A percentile compares a stretch with the other conserved stretches of the same genome.
These are phyloP conservation scores for Huntiella moniliformis DNA, from an alignment of 2,329 filamentous ascomycete genomes.

Conservation along the genomic window DNA sequence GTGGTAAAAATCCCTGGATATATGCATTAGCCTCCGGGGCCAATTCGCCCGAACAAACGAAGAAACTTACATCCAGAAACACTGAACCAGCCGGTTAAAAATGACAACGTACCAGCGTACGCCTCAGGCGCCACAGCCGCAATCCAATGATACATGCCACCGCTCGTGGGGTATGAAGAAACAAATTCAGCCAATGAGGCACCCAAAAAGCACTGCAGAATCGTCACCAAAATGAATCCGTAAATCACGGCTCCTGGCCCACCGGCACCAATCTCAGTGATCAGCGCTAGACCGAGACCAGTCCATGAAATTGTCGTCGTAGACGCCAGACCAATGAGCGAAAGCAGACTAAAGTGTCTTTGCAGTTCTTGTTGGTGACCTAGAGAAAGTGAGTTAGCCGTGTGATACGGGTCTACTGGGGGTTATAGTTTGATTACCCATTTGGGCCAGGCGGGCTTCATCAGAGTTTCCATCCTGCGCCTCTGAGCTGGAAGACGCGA, in stretches of 20 bases:
- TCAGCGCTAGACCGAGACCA: conserved; percentile 25
- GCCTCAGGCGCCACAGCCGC: conserved; percentile 24
- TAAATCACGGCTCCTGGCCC: conserved; percentile 31
- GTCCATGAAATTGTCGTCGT: conserved; percentile 33
- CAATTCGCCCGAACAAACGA: not conserved
- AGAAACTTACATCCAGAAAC: conserved; percentile 10
- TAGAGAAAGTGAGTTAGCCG: conserved; percentile 8
- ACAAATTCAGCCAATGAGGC: conserved; percentile 29
- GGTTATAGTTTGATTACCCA: conserved; percentile 18
- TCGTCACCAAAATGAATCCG: conserved; percentile 28
- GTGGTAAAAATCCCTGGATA: conserved; percentile 23
- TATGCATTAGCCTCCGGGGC: not conserved
- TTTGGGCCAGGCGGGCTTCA: conserved; percentile 24
- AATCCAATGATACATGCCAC: conserved; percentile 34
- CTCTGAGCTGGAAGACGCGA: conserved; percentile 3
- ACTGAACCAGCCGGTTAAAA: conserved; percentile 11
- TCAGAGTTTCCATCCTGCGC: conserved; percentile 17
- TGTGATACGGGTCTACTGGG: not conserved
- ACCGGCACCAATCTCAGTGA: conserved; percentile 28
- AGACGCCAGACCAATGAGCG: conserved; percentile 28
- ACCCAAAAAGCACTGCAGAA: conserved; percentile 25
- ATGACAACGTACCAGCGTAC: conserved; percentile 7
- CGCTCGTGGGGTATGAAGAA: conserved; percentile 28
- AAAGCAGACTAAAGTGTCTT: conserved; percentile 28
- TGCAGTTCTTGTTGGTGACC: conserved; percentile 30